Base-by-base conservation (phyloP, 2,329 filamentous ascomycete genomes). In the Ilyonectria mors-panacis region DNA sequence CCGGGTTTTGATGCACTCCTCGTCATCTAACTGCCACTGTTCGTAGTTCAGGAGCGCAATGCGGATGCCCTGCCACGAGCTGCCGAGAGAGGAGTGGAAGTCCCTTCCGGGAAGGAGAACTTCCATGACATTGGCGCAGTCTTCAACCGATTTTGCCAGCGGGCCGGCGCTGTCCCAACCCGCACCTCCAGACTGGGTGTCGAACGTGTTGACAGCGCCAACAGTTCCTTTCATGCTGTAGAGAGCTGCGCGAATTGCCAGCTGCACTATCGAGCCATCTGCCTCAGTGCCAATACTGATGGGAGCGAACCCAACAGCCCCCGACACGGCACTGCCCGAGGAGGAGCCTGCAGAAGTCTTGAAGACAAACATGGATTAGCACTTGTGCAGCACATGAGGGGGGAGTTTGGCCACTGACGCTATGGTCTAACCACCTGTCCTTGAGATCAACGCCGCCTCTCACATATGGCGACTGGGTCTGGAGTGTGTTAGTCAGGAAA, bases 281-380 rank as follows among this genome's bases (percentile, higher is more conserved):
- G 77, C 77, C 66, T 79, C 75, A 23, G 73, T 74, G 12, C 69
- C 77, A n/a, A 78, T 72, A 12, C 73, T 67, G 30, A 79, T 42
- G n/a, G 76, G 77, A 19, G 64, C 63, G 53, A 74, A 75, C 1
- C 76, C 75, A 13, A 73, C 75, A 1, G 75, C 71, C 6, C 74
- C 71, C 9, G 68, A 71, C 6, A 77, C 73, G 17, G 76, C 73
- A 13, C 73, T 75, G 23, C 77, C 76, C 12, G 67, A 62, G 26
- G 76, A 78, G 26, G 74, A 78, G 55, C 76, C 76, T 4, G 73
- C 72, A 7, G 75, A 76, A 15, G 69, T 67, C 69, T 77, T 21
- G 42, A 35, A 51, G 28, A 9, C 19, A n/a, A 47, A 8, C 4
- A 47, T 30, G 53, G 23, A 23, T 59, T 39, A 51, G 9, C 12